Evolutionary conservation across 768 basidiomycete species (phyloP), one percentile per base, ranked within the genome.

Genomic region (Tylopilus sp.): DNA sequence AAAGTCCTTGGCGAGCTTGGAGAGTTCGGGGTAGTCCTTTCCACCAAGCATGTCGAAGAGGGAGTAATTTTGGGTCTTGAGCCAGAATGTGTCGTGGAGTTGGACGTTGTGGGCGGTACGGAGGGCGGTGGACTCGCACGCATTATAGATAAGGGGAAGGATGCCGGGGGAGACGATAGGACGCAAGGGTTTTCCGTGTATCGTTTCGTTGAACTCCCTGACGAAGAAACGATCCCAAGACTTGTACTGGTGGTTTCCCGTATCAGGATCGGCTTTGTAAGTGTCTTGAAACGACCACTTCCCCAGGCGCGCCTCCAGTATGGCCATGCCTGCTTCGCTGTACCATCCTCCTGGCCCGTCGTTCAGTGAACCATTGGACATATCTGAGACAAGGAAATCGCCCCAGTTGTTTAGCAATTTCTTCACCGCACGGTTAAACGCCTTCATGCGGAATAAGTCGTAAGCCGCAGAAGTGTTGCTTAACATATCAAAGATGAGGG

Each of bases 1-100:
- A 59, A 83, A 82, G 5, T 31, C 29, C 19, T 22, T 31, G 19
- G 44, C 44, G 44, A 14, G 16, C 44, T 30, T 21, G 13, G 44
- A 30, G 5, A 45, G 29, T 1, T 22, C 21, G 3, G n/a, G 29
- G 6, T 31, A 30, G 7, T 19, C 22, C 1, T 19, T 8, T 4
- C 50, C 45, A 14, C 73, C 65, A 11, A 85, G 74, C 71, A 84
- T 81, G 61, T 83, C 74, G n/a, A 61, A 48, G 46, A 85, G 76
- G 3, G 82, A 84, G 66, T 85, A 85, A 1, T 76, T 72, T 57
- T 84, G 71, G 7, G 69, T 76, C 58, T 85, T 85, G 65, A 83
- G 63, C 81, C 81, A 85, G 66, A 85, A 84, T 21, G 59, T 61
- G 48, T 82, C 80, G 11, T 66, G 60, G 3, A 58, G 60, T 33